Conservation (phyloP, 257 asterid species). For the Gentiana straminea region DNA sequence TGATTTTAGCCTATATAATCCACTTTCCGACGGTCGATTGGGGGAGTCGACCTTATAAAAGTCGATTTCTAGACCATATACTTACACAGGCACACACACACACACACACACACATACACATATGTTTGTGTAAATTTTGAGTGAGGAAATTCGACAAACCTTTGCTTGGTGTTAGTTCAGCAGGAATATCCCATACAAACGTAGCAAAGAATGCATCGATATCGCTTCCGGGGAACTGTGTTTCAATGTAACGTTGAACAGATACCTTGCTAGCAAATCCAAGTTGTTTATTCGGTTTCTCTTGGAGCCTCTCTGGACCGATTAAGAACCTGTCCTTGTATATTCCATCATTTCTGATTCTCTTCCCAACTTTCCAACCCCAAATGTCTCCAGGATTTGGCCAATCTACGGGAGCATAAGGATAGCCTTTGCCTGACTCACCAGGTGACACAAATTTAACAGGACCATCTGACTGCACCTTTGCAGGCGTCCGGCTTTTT, state of each 20-base stretch:
- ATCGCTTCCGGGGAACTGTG: slow-evolving; percentile 27
- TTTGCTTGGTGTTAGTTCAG: neutral
- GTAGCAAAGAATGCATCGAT: slow-evolving; percentile 22
- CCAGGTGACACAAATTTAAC: slow-evolving; percentile 9
- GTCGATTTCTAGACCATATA: neutral
- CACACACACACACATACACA: no score
- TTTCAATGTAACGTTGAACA: slow-evolving; percentile 12
- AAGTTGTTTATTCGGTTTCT: slow-evolving; percentile 17
- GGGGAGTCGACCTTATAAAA: neutral
- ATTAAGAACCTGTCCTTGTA: slow-evolving; percentile 20
- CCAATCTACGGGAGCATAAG: slow-evolving; percentile 40
- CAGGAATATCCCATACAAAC: slow-evolving; percentile 35
- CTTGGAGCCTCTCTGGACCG: slow-evolving; percentile 29
- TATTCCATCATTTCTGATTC: slow-evolving; percentile 13
- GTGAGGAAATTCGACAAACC: neutral
- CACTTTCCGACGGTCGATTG: neutral
- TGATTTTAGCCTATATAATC: no score
- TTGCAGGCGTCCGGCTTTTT: neutral
- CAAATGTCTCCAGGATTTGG: slow-evolving; percentile 39
- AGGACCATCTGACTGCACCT: slow-evolving; percentile 1
- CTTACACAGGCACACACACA: neutral
- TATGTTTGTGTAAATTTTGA: no score
- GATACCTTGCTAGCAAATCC: slow-evolving; percentile 24
- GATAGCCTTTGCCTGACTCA: slow-evolving; percentile 28
- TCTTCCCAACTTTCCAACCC: slow-evolving; percentile 37